Percentiles rank a stretch among this genome's conserved stretches.
phyloP scores from a whole-genome alignment of 176 grass and related monocot genomes.

The Aegilops umbellulata region DNA sequence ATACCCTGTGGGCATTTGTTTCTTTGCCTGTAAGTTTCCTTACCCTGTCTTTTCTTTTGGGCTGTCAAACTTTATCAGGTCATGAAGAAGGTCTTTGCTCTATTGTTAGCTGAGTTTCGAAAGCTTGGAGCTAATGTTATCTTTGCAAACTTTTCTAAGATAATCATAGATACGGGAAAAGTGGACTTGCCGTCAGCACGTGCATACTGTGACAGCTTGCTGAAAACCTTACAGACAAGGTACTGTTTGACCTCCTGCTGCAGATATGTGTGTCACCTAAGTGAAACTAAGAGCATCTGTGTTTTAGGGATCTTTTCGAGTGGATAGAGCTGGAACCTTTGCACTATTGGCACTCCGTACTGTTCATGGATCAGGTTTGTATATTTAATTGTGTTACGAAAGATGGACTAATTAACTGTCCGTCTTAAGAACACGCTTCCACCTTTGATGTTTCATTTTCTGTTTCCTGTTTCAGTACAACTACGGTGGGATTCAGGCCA shows the following conservation, averaged over 20 bases:
- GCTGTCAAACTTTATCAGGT: slow-evolving; percentile 55
- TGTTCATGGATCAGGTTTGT: slow-evolving; percentile 97
- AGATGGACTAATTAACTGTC: neutral
- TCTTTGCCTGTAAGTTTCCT: slow-evolving; percentile 23
- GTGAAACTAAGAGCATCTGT: slow-evolving; percentile 19
- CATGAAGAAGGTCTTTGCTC: slow-evolving; percentile 94
- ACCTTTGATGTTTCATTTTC: slow-evolving; percentile 31
- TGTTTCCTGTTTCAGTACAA: slow-evolving; percentile 68
- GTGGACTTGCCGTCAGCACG: slow-evolving; percentile 67
- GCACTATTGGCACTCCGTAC: slow-evolving; percentile 87
- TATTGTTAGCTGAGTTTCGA: slow-evolving; percentile 71
- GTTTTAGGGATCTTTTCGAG: slow-evolving; percentile 90
- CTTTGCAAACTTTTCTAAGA: slow-evolving; percentile 94
- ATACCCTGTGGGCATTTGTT: neutral
- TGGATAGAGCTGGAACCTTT: slow-evolving; percentile 98
- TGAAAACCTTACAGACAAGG: slow-evolving; percentile 96
- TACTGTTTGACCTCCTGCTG: slow-evolving; percentile 25
- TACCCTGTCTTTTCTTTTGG: slow-evolving; percentile 7
- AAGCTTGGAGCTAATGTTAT: slow-evolving; percentile 89
- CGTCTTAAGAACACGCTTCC: neutral
- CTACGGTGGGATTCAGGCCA: slow-evolving; percentile 90
- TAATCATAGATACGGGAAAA: slow-evolving; percentile 98
- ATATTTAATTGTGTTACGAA: slow-evolving; percentile 5
- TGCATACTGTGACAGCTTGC: slow-evolving; percentile 86
- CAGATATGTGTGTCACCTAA: slow-evolving; percentile 5